Evolutionary conservation across 257 asterid species (phyloP), one percentile per base, ranked within the genome.

Genomic region (Rhazya stricta): DNA sequence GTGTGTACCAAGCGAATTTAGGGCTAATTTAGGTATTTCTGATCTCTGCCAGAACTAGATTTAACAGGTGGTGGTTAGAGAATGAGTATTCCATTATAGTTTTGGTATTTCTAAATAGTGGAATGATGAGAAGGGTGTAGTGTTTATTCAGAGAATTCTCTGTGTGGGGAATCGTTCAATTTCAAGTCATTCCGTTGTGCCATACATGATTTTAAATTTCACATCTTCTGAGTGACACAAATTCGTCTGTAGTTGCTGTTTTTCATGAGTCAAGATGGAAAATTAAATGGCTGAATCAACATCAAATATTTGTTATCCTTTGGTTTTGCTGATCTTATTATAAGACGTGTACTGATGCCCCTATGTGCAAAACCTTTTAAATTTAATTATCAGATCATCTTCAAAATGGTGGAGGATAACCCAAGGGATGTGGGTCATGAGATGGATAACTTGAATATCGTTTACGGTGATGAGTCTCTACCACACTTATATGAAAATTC

Each of bases 401-500:
- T 92, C 87, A 95, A 95, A 84, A 91, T 92, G 98, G 97, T 95
- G 83, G 98, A 95, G 86, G 94, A 95, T 82, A 91, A 92, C 85
- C 99, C 99, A 19, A 91, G 98, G 86, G 99, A 95, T 79, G 93
- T 94, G 79, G 96, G 98, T 69, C 93, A 86, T 45, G 97, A 92
- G 89, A 88, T 95, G 96, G 97, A 92, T 83, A 92, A 95, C 77
- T 85, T 95, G 86, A 89, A 92, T 79, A 83, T 95, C 72, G 90
- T 91, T 56, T 95, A 92, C 73, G 98, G 97, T 51, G 99, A 95
- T 74, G 99, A 95, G 76, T 89, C 98, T 82, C 96, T 95, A 63
- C 94, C 99, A 4, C 99, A 88, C 85, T 83, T 95, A 53, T 95
- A 95, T 67, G 99, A 95, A 74, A 95, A 95, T 80, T 91, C 97